Base-by-base conservation (phyloP, 2,329 filamentous ascomycete genomes). In the Exophiala spinifera region DNA sequence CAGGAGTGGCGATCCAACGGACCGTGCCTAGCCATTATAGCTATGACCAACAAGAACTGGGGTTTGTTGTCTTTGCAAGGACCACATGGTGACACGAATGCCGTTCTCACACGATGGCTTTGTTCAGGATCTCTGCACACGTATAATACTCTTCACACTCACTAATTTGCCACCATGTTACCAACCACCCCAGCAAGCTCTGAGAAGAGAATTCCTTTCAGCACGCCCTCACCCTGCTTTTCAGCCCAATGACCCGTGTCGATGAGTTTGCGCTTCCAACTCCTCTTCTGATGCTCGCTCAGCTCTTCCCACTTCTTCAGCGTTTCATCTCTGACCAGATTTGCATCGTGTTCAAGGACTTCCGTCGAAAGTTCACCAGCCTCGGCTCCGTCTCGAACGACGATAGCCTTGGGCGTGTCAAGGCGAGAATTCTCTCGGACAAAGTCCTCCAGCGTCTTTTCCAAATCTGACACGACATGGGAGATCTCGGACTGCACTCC, bases 201-300 rank as follows among this genome's bases (percentile, higher is more conserved):
- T 17, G 84, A 82, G 71, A 95, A 95, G 59, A 95, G 74, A 28
- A 95, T 81, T 2, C 88, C 87, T 71, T 85, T 84, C 62, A 95
- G 80, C 25, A 94, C 81, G 8, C 77, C 79, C 74, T 92, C 89
- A 2, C 88, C 88, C 76, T 92, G 88, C 34, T 82, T 78, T 66
- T 86, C 84, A n/a, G 82, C 81, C 89, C 89, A 95, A 60, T 90
- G 82, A 0, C 89, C 89, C 0, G 88, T 85, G 51, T 85, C 78
- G 51, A 76, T 76, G 33, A 95, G 76, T 66, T 79, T 81, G 61
- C 80, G 71, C 72, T 84, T 89, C 90, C 90, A 95, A 15, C 76
- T 73, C 48, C 76, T 72, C 67, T 82, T 81, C 69, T 91, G 82
- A 50, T 80, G 72, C 11, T 79, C 74, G 4, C 76, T 75, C 42